Conservation (phyloP, 1,139 yeast species). For the Diutina sp. region DNA sequence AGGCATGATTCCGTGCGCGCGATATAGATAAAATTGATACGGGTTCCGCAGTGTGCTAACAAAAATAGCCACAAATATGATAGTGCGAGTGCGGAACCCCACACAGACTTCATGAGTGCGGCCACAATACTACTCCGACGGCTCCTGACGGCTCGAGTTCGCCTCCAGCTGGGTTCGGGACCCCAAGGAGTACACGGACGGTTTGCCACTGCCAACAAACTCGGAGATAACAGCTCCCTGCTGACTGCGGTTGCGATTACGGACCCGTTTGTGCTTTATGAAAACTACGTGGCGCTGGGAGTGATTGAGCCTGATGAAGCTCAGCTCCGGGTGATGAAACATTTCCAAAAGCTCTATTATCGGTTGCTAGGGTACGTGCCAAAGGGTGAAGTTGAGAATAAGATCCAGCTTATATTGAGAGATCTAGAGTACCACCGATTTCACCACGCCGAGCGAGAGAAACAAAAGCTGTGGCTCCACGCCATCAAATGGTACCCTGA, state of each 20-base stretch:
- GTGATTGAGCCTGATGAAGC: constrained; percentile 38
- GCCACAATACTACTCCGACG: neutral
- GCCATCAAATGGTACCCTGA: constrained; percentile 11
- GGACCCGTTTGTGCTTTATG: constrained; percentile 52
- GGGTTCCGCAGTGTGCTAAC: too few species aligned
- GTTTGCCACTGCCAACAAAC: neutral
- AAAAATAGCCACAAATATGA: too few species aligned
- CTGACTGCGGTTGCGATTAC: constrained; percentile 25
- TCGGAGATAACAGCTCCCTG: neutral
- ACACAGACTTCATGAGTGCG: neutral
- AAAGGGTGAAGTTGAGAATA: constrained; percentile 33
- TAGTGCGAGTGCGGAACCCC: neutral
- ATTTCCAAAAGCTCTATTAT: constrained; percentile 48
- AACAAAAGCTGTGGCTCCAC: constrained; percentile 4
- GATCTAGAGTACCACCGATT: constrained; percentile 30
- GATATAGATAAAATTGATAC: too few species aligned
- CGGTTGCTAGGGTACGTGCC: constrained; percentile 51
- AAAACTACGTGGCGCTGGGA: constrained; percentile 39
- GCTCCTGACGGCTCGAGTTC: neutral
- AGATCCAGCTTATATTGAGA: constrained; percentile 26
- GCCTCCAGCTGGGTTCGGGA: neutral
- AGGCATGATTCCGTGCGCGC: too few species aligned
- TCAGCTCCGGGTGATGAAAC: constrained; percentile 52
- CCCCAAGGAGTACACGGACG: neutral
- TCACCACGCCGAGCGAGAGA: constrained; percentile 6